These are phyloP conservation scores for Salix suchowensis DNA, from an alignment of 345 rosid species.

Conservation along the genomic window DNA sequence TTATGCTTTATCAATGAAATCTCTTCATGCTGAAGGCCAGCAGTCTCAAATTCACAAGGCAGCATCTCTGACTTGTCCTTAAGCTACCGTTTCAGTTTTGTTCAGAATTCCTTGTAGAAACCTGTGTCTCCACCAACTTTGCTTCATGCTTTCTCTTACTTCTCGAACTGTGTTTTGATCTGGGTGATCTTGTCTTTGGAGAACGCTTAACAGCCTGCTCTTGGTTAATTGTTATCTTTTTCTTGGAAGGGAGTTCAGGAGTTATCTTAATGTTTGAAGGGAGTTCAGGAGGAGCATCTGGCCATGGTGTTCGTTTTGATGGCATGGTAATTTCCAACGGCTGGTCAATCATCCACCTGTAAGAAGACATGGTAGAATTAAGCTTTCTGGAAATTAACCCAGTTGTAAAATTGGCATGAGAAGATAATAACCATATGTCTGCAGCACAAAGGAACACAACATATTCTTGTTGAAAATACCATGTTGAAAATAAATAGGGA, in stretches of 20 bases:
- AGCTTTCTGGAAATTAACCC: background rate
- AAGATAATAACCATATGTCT: background rate
- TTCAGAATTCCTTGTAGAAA: constrained; percentile 43
- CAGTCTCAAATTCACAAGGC: constrained; percentile 16
- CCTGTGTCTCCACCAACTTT: constrained; percentile 43
- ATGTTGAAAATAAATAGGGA: too few relatives aligned
- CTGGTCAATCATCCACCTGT: constrained; percentile 91
- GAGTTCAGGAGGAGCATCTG: constrained; percentile 88
- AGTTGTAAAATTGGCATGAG: background rate
- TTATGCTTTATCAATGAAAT: constrained; percentile 3
- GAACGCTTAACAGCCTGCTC: constrained; percentile 51
- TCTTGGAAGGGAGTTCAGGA: constrained; percentile 64
- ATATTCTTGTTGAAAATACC: too few relatives aligned
- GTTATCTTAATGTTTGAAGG: constrained; percentile 39
- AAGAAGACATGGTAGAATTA: constrained; percentile 4
- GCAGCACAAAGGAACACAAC: too few relatives aligned
- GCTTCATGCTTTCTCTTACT: constrained; percentile 75
- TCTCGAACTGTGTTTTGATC: constrained; percentile 45
- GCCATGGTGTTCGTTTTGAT: constrained; percentile 89
- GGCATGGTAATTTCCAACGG: constrained; percentile 83
- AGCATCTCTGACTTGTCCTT: background rate
- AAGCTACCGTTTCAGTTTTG: constrained; percentile 27
- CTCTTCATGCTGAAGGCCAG: constrained; percentile 10
- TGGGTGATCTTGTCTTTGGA: constrained; percentile 46
- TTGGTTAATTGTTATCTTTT: constrained; percentile 31